Base-by-base conservation (phyloP, 1,284 basidiomycete genomes). In the Testicularia cyperi region DNA sequence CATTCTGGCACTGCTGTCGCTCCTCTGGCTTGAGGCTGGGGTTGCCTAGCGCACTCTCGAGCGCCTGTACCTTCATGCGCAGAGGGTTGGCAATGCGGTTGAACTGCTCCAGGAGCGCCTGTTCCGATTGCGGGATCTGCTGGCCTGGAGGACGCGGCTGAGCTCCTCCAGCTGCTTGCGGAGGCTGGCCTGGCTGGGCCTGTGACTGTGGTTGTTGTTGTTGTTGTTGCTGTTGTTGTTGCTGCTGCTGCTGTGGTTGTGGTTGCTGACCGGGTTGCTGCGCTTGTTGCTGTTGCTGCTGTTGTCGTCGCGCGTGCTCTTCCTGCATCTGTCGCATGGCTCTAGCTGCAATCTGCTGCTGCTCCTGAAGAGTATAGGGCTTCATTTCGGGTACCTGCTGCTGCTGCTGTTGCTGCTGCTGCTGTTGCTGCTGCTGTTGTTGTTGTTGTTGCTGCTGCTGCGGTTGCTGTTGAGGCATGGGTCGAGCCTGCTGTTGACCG, bases 11-110 rank as follows among this genome's bases (percentile, higher is more conserved):
- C 55, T 71, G 65, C 39, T 65, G 64, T 25, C 65, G 40, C 30
- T 71, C 64, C 33, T 71, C 65, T 2, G 66, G 66, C 32, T 64
- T 67, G 15, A 67, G 38, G 15, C 49, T 47, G 0, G 58, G 56
- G 16, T 66, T 66, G 33, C 44, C 44, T 16, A 68, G 29, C 15
- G 63, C 64, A 8, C 48, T 60, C 38, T 66, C 65, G 10, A 68
- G 26, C 25, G 64, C 63, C 21, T 62, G 53, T 18, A 66, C 62
- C 31, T 70, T 70, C 44, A 64, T 51, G 29, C 56, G 39, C 6
- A 68, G 40, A n/a, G 66, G 65, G 18, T 68, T 61, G 16, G 66
- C 63, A 39, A 67, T 52, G 10, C 60, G 56, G 34, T 71, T 67
- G 39, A 71, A 68, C 28, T 68, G 65, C 39, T 68, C 66, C 43